A percentile compares a stretch with the other conserved stretches of the same genome.
phyloP scores from a whole-genome alignment of 768 basidiomycete species.

The Pulveroboletus sp. region DNA sequence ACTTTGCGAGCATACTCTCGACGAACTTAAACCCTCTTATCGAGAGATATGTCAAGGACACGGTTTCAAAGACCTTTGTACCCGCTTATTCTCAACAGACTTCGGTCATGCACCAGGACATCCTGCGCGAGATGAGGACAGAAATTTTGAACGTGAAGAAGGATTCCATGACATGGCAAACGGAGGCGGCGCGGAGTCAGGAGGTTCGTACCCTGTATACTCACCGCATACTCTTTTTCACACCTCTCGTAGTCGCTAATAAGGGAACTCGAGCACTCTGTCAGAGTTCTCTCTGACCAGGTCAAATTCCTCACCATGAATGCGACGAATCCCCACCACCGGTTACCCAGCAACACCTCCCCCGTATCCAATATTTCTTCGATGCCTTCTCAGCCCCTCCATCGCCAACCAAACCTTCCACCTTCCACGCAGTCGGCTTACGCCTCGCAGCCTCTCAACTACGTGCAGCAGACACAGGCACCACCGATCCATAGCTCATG shows the following conservation, averaged over 20 bases:
- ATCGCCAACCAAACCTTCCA: conserved; percentile 32
- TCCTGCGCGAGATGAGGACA: conserved; percentile 65
- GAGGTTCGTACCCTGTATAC: conserved; percentile 50
- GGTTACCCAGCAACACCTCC: conserved; percentile 30
- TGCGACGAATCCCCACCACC: conserved; percentile 35
- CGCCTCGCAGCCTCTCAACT: conserved; percentile 31
- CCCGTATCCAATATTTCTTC: conserved; percentile 32
- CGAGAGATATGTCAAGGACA: conserved; percentile 78
- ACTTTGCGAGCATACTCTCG: conserved; percentile 72
- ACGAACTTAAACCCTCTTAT: conserved; percentile 69
- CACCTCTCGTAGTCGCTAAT: conserved; percentile 52
- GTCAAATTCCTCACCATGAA: conserved; percentile 74
- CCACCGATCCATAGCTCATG: conserved; percentile 39
- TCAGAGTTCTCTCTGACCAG: conserved; percentile 72
- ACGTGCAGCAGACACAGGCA: conserved; percentile 30
- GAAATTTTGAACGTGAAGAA: conserved; percentile 77
- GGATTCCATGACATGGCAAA: conserved; percentile 79
- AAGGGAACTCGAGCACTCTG: conserved; percentile 75
- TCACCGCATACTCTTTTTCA: conserved; percentile 1
- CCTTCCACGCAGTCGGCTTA: conserved; percentile 35
- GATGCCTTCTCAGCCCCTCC: conserved; percentile 34
- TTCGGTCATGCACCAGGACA: conserved; percentile 73
- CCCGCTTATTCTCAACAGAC: conserved; percentile 74
- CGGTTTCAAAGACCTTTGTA: conserved; percentile 66
- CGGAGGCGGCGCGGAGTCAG: conserved; percentile 68